Evolutionary conservation across 441 rosid species (phyloP).

Genomic region (Corymbia calophylla): DNA sequence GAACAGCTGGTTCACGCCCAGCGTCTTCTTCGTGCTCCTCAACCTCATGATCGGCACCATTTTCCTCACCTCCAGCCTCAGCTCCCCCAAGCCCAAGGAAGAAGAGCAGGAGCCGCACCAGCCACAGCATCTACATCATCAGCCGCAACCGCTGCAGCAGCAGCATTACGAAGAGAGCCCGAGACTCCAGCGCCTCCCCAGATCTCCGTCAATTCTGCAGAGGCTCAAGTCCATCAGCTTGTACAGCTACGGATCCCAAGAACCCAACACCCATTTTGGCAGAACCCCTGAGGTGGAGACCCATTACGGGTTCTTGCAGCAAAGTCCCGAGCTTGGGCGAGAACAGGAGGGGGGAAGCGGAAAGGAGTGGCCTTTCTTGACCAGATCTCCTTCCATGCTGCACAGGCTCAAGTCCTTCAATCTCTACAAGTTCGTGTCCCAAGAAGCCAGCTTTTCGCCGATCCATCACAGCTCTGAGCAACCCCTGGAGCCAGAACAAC

Average conservation of each 20-base stretch:
- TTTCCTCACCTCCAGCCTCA: conserved; percentile 40
- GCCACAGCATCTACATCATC: background rate
- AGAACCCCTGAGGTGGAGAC: background rate
- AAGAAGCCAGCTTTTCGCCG: background rate
- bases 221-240: conserved; percentile 57
- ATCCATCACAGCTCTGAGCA: conserved; percentile 9
- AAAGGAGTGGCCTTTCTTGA: background rate
- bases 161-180: background rate
- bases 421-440: background rate
- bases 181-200: conserved; percentile 8
- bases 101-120: conserved; percentile 6
- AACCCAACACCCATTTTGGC: conserved; percentile 16
- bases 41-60: conserved; percentile 78
- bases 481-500: background rate
- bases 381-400: background rate
- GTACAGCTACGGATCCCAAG: conserved; percentile 48
- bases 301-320: background rate
- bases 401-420: background rate
- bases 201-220: conserved; percentile 71
- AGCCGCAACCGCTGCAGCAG: background rate
- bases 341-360: background rate
- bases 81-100: conserved; percentile 17
- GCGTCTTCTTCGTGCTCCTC: conserved; percentile 72
- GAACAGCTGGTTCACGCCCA: conserved; percentile 83
- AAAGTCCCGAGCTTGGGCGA: background rate